These are phyloP conservation scores for Diaporthe ilicicola DNA, from an alignment of 2,329 filamentous ascomycete species.

Conservation along the genomic window DNA sequence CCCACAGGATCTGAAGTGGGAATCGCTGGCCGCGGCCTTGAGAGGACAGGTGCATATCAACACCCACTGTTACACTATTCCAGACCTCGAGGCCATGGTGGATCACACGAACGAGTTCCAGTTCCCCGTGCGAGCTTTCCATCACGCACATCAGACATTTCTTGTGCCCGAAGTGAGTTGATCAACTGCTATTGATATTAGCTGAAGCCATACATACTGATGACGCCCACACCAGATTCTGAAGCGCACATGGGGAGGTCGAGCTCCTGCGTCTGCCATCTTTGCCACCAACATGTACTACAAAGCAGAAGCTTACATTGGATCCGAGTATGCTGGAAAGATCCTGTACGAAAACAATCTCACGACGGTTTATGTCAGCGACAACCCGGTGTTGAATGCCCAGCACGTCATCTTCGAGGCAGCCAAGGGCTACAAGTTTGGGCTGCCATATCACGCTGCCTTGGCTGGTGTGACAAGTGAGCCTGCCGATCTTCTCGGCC, in stretches of 20 bases:
- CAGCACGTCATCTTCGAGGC: constrained; percentile 75
- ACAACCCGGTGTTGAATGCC: constrained; percentile 75
- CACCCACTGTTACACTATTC: constrained; percentile 76
- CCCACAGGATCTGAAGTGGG: constrained; percentile 70
- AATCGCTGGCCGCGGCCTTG: constrained; percentile 68
- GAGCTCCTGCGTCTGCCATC: constrained; percentile 65
- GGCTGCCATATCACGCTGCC: constrained; percentile 68
- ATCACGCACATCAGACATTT: constrained; percentile 74
- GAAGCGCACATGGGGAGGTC: constrained; percentile 63
- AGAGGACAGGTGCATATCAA: constrained; percentile 75
- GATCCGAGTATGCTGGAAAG: constrained; percentile 72
- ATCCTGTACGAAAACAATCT: constrained; percentile 71
- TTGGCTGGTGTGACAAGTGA: constrained; percentile 66
- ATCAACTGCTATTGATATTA: neutral
- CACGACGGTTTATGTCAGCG: constrained; percentile 73
- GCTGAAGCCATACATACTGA: neutral
- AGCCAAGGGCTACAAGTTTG: constrained; percentile 67
- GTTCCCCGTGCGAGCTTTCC: constrained; percentile 72
- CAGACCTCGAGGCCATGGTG: constrained; percentile 72
- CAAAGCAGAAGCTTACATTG: constrained; percentile 72
- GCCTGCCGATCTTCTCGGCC: constrained; percentile 65
- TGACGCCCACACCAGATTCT: constrained; percentile 50
- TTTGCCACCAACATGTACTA: constrained; percentile 80
- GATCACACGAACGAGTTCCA: constrained; percentile 77
- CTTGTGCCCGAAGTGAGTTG: constrained; percentile 67